Evolutionary conservation across 306 rosid species (phyloP).

Genomic region (Lablab purpureus): DNA sequence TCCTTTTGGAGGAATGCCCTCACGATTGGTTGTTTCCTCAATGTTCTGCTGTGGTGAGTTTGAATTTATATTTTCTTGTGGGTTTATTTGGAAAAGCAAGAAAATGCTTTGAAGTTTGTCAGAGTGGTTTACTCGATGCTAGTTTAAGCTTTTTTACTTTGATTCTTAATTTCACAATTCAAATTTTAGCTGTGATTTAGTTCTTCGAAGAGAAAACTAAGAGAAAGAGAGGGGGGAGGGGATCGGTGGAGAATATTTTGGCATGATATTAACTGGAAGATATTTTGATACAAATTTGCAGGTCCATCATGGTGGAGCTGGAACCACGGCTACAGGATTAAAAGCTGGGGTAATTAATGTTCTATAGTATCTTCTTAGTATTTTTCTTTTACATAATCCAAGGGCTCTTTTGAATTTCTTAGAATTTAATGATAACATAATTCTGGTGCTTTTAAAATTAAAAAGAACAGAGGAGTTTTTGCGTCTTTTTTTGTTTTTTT

Average conservation of each 20-base stretch:
- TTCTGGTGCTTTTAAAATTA: background rate
- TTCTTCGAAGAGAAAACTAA: slow-evolving; percentile 25
- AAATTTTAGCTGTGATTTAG: background rate
- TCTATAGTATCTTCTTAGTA: slow-evolving; percentile 29
- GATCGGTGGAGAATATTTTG: background rate
- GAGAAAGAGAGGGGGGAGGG: background rate
- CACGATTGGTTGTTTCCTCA: slow-evolving; percentile 98
- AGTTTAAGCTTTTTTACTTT: slow-evolving; percentile 7
- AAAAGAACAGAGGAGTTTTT: background rate
- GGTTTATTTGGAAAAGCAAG: slow-evolving; percentile 2
- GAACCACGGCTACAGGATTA: slow-evolving; percentile 95
- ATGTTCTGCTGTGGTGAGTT: slow-evolving; percentile 95
- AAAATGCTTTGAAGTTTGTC: slow-evolving; percentile 3
- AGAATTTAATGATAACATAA: slow-evolving; percentile 2
- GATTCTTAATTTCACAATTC: background rate
- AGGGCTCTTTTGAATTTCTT: slow-evolving; percentile 20
- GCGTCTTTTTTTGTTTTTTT: background rate
- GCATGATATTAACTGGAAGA: slow-evolving; percentile 31
- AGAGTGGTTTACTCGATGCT: background rate
- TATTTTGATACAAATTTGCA: slow-evolving; percentile 51
- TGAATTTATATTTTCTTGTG: slow-evolving; percentile 13
- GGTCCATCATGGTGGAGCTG: slow-evolving; percentile 99
- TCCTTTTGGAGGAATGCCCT: slow-evolving; percentile 89
- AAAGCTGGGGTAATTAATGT: slow-evolving; percentile 90
- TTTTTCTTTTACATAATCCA: slow-evolving; percentile 24